These are phyloP conservation scores for Aspergillus heteromorphus DNA, from an alignment of 495 filamentous ascomycete species.

Conservation along the genomic window DNA sequence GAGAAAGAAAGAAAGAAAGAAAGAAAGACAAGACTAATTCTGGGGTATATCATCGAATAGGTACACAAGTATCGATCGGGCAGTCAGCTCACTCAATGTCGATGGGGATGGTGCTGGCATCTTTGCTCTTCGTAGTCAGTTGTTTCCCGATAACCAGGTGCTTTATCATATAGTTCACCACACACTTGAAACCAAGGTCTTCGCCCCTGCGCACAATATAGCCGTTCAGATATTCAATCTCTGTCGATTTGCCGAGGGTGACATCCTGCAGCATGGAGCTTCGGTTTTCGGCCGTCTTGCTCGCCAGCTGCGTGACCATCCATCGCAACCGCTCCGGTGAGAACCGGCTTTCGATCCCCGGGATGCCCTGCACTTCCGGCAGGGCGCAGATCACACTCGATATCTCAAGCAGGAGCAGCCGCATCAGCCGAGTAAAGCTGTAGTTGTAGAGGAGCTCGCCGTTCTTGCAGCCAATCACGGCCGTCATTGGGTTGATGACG, in stretches of 20 bases:
- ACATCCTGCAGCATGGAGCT: conserved; percentile 84
- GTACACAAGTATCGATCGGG: not conserved
- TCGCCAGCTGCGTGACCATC: conserved; percentile 50
- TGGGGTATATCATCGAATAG: not conserved
- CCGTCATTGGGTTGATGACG: conserved; percentile 78
- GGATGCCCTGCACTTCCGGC: conserved; percentile 61
- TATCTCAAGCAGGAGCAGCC: conserved; percentile 62
- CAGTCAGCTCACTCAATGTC: conserved; percentile 16
- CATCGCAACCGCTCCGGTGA: conserved; percentile 50
- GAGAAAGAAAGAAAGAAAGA: too few species aligned
- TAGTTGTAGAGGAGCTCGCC: conserved; percentile 62
- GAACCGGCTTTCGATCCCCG: conserved; percentile 53
- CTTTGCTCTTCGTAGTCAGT: conserved; percentile 13
- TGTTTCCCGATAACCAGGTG: conserved; percentile 46
- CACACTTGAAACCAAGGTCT: conserved; percentile 59
- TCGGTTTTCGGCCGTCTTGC: conserved; percentile 59
- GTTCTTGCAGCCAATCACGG: conserved; percentile 65
- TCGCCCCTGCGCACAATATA: conserved; percentile 68
- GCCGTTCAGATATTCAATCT: conserved; percentile 82
- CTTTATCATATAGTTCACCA: conserved; percentile 63
- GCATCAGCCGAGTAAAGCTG: conserved; percentile 49
- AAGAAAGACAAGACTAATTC: not conserved
- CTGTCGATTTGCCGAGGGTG: conserved; percentile 53
- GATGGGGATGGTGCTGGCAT: conserved; percentile 32
- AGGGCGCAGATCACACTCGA: conserved; percentile 56